A percentile compares a stretch with the other conserved stretches of the same genome.
phyloP scores from a whole-genome alignment of 495 filamentous ascomycete genomes.

The Neurospora tetrasperma region DNA sequence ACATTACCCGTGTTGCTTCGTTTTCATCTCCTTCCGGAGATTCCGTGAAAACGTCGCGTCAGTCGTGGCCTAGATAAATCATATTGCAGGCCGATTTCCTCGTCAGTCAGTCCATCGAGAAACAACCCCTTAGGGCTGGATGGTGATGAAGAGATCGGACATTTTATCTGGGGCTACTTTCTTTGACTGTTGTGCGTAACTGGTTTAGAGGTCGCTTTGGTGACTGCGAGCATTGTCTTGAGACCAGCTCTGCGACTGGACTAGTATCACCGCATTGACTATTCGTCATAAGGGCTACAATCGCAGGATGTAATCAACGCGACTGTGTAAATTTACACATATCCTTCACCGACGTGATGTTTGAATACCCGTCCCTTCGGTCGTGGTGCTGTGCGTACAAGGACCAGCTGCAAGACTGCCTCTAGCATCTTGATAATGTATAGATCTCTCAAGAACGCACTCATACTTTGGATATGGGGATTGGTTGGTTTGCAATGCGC shows the following conservation, averaged over 20 bases:
- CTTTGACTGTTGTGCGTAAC: not conserved
- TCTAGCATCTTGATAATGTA: not conserved
- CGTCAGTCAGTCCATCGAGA: conserved; percentile 31
- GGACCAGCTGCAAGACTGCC: not conserved
- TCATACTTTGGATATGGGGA: not conserved
- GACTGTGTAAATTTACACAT: not conserved
- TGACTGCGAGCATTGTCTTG: not conserved
- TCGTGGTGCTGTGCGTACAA: not conserved
- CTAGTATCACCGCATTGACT: not conserved
- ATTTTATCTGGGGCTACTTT: conserved; percentile 15
- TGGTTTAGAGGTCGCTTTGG: not conserved
- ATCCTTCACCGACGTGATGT: not conserved
- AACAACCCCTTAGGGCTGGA: conserved; percentile 29
- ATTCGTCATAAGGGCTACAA: not conserved
- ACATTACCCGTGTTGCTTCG: conserved; percentile 40
- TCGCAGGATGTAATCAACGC: not conserved
- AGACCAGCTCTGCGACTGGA: not conserved
- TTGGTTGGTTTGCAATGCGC: not conserved
- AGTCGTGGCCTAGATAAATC: conserved; percentile 37
- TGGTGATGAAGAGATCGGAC: conserved; percentile 37
- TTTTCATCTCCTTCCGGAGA: conserved; percentile 25
- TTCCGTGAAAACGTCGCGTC: conserved; percentile 34
- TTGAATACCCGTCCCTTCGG: not conserved
- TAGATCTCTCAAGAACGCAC: not conserved
- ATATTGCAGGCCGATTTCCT: conserved; percentile 37